Percentiles rank a stretch among this genome's conserved stretches.
These are phyloP conservation scores for Trapa bicornis DNA, from an alignment of 345 rosid species.

Conservation along the genomic window DNA sequence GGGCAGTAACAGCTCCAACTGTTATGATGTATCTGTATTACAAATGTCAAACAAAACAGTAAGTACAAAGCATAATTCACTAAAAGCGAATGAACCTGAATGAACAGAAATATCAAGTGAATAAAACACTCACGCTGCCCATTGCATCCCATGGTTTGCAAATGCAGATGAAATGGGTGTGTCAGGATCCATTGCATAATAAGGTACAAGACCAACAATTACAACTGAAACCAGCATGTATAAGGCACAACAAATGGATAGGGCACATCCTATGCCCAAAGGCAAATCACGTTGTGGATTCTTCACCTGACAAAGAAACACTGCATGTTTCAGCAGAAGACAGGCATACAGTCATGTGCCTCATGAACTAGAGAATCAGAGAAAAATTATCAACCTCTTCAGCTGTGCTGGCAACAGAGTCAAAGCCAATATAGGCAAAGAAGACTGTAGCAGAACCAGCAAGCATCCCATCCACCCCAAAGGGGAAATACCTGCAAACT, in stretches of 20 bases:
- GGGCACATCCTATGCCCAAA: slow-evolving; percentile 74
- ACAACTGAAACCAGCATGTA: slow-evolving; percentile 92
- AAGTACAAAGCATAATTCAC: slow-evolving; percentile 1
- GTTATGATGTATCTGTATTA: slow-evolving; percentile 64
- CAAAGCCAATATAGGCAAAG: slow-evolving; percentile 93
- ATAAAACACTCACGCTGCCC: slow-evolving; percentile 79
- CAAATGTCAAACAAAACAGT: slow-evolving; percentile 8
- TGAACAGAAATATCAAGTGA: not conserved
- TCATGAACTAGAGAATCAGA: slow-evolving; percentile 1
- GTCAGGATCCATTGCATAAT: slow-evolving; percentile 91
- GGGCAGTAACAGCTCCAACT: slow-evolving; percentile 87
- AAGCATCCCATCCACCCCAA: slow-evolving; percentile 92
- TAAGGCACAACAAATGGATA: slow-evolving; percentile 70
- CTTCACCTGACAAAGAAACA: slow-evolving; percentile 54
- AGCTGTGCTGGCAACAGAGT: slow-evolving; percentile 95
- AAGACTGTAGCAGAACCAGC: slow-evolving; percentile 97
- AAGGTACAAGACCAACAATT: slow-evolving; percentile 89
- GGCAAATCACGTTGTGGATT: slow-evolving; percentile 98
- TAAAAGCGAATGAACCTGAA: not conserved
- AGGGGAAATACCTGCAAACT: slow-evolving; percentile 59
- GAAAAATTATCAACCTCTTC: slow-evolving; percentile 58
- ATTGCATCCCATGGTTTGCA: slow-evolving; percentile 75
- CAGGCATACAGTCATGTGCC: not conserved
- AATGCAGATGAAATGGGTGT: slow-evolving; percentile 98
- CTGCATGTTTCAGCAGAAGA: not conserved